Conservation (phyloP, 306 rosid species). For the Sindora glabra region DNA sequence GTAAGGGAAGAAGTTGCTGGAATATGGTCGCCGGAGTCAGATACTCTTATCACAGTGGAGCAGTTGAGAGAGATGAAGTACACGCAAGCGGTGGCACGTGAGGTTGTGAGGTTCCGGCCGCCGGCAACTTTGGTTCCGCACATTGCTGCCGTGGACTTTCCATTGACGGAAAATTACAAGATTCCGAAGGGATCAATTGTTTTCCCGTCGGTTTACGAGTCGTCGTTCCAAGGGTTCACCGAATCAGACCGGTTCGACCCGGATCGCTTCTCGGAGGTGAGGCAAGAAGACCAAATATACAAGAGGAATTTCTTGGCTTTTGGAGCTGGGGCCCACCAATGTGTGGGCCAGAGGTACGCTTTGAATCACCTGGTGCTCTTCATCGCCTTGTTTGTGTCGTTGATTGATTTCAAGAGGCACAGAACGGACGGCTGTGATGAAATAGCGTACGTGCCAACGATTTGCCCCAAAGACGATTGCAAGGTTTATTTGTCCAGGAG, state of each 20-base stretch:
- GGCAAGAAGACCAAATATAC: constrained; percentile 65
- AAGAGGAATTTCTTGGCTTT: constrained; percentile 69
- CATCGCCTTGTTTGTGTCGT: constrained; percentile 67
- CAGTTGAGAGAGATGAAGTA: constrained; percentile 57
- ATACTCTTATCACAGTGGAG: constrained; percentile 43
- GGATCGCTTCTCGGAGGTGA: constrained; percentile 59
- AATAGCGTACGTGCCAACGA: constrained; percentile 59
- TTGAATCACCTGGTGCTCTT: constrained; percentile 73
- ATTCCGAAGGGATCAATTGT: constrained; percentile 77
- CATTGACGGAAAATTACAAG: constrained; percentile 46
- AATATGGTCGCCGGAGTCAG: constrained; percentile 60
- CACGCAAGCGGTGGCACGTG: constrained; percentile 89
- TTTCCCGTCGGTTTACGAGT: constrained; percentile 73
- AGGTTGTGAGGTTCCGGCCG: constrained; percentile 64
- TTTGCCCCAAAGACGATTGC: constrained; percentile 89
- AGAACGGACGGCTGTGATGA: constrained; percentile 84
- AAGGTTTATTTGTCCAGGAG: constrained; percentile 45
- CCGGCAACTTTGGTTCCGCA: constrained; percentile 88
- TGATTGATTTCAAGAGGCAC: constrained; percentile 72
- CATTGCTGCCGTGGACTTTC: constrained; percentile 50
- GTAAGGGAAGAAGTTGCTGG: constrained; percentile 50
- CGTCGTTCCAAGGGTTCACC: constrained; percentile 71
- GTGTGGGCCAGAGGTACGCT: constrained; percentile 88
- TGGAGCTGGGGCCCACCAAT: constrained; percentile 93
- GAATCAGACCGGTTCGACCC: constrained; percentile 87